Conservation (phyloP, 2,329 filamentous ascomycete species). For the Ascosphaera apis region DNA sequence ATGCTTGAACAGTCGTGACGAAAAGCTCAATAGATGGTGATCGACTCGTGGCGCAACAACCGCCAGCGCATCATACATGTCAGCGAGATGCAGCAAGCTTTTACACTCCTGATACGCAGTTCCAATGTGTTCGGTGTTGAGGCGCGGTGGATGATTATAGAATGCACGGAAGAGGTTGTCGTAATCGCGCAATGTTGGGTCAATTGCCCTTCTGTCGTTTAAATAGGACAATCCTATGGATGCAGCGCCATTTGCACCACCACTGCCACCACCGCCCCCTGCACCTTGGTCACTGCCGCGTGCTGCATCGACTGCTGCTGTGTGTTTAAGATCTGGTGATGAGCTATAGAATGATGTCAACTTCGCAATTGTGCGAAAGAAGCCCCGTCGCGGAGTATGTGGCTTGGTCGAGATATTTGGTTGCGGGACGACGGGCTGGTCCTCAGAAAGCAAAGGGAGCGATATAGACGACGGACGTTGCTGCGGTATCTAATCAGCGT, state of each 20-base stretch:
- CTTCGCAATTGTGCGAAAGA: conserved; percentile 76
- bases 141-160: conserved; percentile 68
- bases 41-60: conserved; percentile 80
- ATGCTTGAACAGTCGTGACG: conserved; percentile 78
- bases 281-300: conserved; percentile 15
- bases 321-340: conserved; percentile 18
- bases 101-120: conserved; percentile 90
- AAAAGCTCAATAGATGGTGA: conserved; percentile 82
- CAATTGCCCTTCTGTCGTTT: conserved; percentile 7
- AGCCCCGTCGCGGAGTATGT: conserved; percentile 37
- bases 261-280: too few relatives aligned
- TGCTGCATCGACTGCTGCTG: conserved; percentile 33
- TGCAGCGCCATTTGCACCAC: too few relatives aligned
- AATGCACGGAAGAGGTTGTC: conserved; percentile 90
- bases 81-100: conserved; percentile 64
- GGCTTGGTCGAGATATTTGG: conserved; percentile 28
- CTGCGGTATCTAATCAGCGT: conserved; percentile 1
- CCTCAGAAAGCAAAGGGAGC: conserved; percentile 1
- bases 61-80: conserved; percentile 76
- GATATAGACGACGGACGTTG: background rate
- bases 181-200: conserved; percentile 72
- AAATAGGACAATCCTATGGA: too few relatives aligned
- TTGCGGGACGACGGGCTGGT: background rate
- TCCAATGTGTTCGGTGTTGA: conserved; percentile 74
- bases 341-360: conserved; percentile 34